These are phyloP conservation scores for Tuber indicum DNA, from an alignment of 495 filamentous ascomycete species.

Conservation along the genomic window DNA sequence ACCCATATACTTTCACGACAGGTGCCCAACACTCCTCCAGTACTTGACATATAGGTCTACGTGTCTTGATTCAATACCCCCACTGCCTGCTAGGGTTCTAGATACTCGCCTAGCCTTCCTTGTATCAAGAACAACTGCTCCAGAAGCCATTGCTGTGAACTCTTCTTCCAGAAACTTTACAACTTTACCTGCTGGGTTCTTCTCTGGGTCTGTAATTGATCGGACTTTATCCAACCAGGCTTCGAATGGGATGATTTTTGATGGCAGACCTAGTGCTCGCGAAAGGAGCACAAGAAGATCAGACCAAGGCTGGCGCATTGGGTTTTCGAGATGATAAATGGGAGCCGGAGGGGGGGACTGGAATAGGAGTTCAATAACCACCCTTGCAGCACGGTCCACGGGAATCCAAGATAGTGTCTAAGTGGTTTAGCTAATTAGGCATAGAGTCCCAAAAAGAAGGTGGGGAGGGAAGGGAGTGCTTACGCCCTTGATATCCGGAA, in stretches of 20 bases:
- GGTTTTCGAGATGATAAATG: slow-evolving; percentile 46
- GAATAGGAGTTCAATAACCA: slow-evolving; percentile 42
- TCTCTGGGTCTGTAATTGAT: slow-evolving; percentile 17
- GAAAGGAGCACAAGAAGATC: slow-evolving; percentile 41
- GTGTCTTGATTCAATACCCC: slow-evolving; percentile 28
- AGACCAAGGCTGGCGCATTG: slow-evolving; percentile 42
- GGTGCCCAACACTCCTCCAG: slow-evolving; percentile 32
- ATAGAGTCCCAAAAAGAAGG: neutral
- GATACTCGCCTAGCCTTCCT: slow-evolving; percentile 28
- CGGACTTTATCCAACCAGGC: slow-evolving; percentile 42
- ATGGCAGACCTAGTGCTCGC: slow-evolving; percentile 29
- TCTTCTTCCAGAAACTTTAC: slow-evolving; percentile 40
- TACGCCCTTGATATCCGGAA: slow-evolving; percentile 45
- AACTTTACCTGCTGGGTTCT: slow-evolving; percentile 32
- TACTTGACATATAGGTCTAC: slow-evolving; percentile 38
- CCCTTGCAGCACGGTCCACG: slow-evolving; percentile 43
- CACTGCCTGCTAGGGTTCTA: slow-evolving; percentile 23
- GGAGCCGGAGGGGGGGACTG: slow-evolving; percentile 15
- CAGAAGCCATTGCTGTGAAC: slow-evolving; percentile 36
- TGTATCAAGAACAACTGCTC: slow-evolving; percentile 38
- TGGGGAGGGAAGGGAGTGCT: slow-evolving; percentile 12
- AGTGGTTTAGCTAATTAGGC: slow-evolving; percentile 8
- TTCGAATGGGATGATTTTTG: slow-evolving; percentile 36
- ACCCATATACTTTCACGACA: slow-evolving; percentile 4
- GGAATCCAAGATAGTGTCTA: slow-evolving; percentile 46